Evolutionary conservation across 306 rosid genomes (phyloP).

Genomic region (Pyrus pyrifolia): DNA sequence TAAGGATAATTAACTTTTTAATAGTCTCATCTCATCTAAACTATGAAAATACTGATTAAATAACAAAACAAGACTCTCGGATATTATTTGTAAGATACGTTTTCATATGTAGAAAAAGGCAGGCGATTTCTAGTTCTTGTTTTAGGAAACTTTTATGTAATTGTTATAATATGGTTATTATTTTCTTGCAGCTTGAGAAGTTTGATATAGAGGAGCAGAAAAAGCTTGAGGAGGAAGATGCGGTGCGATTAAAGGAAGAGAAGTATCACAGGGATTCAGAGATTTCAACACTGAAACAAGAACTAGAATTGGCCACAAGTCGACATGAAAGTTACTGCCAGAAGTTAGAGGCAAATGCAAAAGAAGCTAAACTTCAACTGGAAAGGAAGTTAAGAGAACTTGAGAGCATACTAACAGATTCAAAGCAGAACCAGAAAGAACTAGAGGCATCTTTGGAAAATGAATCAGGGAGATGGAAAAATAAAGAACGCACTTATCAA

Average conservation of each 20-base stretch:
- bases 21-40: not conserved
- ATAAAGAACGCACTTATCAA: conserved; percentile 60
- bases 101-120: not conserved
- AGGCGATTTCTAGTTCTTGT: not conserved
- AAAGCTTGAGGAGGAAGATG: conserved; percentile 71
- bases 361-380: conserved; percentile 50
- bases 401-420: conserved; percentile 45
- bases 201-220: conserved; percentile 62
- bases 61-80: not conserved
- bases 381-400: conserved; percentile 59
- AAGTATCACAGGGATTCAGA: conserved; percentile 49
- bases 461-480: conserved; percentile 67
- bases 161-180: conserved; percentile 17
- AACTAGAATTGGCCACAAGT: conserved; percentile 51
- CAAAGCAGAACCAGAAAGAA: conserved; percentile 60
- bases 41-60: not conserved
- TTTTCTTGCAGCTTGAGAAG: conserved; percentile 55
- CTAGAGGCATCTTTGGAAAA: conserved; percentile 72
- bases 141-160: not conserved
- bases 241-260: conserved; percentile 55
- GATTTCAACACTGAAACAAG: conserved; percentile 58
- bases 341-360: conserved; percentile 53
- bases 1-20: not conserved
- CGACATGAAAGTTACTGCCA: conserved; percentile 46
- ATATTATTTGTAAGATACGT: not conserved